Conservation (phyloP, 2,329 filamentous ascomycete genomes). For the Tolypocladium guangdongense region DNA sequence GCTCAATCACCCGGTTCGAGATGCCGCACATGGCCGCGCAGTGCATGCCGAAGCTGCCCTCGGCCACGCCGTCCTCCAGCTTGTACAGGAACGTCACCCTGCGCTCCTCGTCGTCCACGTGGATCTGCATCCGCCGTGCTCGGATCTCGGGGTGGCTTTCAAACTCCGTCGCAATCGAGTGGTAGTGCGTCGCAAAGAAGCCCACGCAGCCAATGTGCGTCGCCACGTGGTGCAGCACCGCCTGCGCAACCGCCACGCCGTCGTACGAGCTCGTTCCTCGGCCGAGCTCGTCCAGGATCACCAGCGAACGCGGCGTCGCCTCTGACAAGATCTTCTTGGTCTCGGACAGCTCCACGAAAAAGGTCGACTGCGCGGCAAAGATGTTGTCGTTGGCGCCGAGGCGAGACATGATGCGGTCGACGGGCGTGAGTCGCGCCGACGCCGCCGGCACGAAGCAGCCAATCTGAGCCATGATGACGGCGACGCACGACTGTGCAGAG, state of each 20-base stretch:
- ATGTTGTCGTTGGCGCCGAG: constrained; percentile 98
- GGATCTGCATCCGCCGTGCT: constrained; percentile 84
- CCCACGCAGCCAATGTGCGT: constrained; percentile 87
- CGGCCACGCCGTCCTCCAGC: constrained; percentile 83
- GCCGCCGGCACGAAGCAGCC: constrained; percentile 83
- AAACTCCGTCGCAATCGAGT: constrained; percentile 86
- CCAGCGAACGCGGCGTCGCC: constrained; percentile 84
- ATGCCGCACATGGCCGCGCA: constrained; percentile 98
- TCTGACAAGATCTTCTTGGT: constrained; percentile 97
- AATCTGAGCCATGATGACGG: constrained; percentile 95
- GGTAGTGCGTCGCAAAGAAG: constrained; percentile 97
- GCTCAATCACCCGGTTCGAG: constrained; percentile 65
- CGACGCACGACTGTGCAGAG: constrained; percentile 63
- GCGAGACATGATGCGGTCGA: constrained; percentile 97
- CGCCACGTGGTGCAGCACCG: constrained; percentile 91
- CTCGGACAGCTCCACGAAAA: constrained; percentile 94
- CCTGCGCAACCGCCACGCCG: constrained; percentile 90
- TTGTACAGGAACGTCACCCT: constrained; percentile 96
- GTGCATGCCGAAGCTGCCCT: constrained; percentile 98
- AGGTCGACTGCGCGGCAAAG: constrained; percentile 93
- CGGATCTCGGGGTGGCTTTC: constrained; percentile 77
- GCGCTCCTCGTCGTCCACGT: constrained; percentile 73
- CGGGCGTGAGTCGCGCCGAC: constrained; percentile 74
- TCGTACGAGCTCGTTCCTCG: constrained; percentile 94
- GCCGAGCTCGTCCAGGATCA: constrained; percentile 93